These are phyloP conservation scores for Aspergillus texensis DNA, from an alignment of 2,329 filamentous ascomycete genomes.

Conservation along the genomic window DNA sequence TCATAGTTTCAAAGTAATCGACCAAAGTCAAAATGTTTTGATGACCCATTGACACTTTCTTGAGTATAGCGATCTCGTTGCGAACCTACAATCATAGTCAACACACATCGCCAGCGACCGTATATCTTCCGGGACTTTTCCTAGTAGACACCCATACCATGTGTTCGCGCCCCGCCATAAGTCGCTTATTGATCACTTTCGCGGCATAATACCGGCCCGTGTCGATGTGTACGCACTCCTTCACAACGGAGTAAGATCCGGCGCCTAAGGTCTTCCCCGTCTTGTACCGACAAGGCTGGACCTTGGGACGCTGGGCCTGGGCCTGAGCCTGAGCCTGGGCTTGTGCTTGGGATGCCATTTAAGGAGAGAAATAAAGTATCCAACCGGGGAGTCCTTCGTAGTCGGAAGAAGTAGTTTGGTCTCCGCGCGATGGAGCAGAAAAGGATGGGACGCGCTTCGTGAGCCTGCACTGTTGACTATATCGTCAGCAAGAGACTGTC, in stretches of 20 bases:
- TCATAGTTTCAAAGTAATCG: constrained; percentile 99
- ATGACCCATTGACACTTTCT: constrained; percentile 98
- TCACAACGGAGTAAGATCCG: constrained; percentile 96
- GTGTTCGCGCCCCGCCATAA: constrained; percentile 97
- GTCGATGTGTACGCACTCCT: constrained; percentile 98
- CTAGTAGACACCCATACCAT: constrained; percentile 65
- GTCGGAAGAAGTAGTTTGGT: neutral
- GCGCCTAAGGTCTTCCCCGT: constrained; percentile 97
- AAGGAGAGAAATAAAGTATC: constrained; percentile 1
- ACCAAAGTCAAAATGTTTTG: constrained; percentile 97
- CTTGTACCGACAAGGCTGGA: constrained; percentile 97
- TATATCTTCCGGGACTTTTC: constrained; percentile 3
- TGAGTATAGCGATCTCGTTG: constrained; percentile 97
- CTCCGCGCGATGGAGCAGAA: neutral
- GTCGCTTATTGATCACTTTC: constrained; percentile 97
- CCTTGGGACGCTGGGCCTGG: constrained; percentile 57
- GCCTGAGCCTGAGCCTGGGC: constrained; percentile 22
- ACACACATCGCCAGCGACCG: constrained; percentile 14
- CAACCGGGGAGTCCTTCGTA: neutral
- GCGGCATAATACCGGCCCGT: constrained; percentile 97
- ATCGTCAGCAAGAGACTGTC: neutral
- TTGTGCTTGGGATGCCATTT: constrained; percentile 37
- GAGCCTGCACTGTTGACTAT: neutral
- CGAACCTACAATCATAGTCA: constrained; percentile 64
- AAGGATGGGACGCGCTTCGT: neutral